Evolutionary conservation across 768 basidiomycete species (phyloP).

Genomic region (Erythrobasidium yunnanense): DNA sequence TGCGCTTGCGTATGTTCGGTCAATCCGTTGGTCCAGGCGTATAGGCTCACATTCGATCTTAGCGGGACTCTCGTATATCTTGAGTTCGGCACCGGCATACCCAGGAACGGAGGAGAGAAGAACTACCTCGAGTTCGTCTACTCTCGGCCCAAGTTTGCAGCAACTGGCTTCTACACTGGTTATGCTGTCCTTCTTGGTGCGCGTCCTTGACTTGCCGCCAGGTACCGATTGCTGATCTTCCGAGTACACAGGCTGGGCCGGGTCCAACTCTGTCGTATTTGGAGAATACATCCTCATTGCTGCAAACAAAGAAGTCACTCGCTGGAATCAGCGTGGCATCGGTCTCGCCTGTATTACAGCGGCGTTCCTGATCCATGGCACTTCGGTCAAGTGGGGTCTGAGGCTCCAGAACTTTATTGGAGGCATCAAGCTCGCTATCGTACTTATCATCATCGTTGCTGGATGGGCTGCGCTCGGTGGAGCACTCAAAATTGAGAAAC

Average conservation of each 20-base stretch:
- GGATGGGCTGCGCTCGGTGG: conserved; percentile 31
- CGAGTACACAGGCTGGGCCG: conserved; percentile 14
- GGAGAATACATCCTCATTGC: conserved; percentile 23
- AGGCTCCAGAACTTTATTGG: conserved; percentile 35
- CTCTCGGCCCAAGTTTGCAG: conserved; percentile 31
- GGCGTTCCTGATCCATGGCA: conserved; percentile 35
- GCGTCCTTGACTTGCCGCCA: not conserved
- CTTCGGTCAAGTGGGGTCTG: conserved; percentile 32
- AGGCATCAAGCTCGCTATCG: conserved; percentile 35
- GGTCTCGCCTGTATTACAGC: conserved; percentile 36
- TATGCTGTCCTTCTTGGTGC: conserved; percentile 31
- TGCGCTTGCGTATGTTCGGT: too few relatives aligned
- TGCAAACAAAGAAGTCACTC: conserved; percentile 27
- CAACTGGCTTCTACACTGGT: conserved; percentile 31
- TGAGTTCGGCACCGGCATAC: conserved; percentile 29
- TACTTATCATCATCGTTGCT: conserved; percentile 34
- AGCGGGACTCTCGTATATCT: conserved; percentile 33
- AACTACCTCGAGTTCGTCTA: conserved; percentile 34
- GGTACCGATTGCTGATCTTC: not conserved
- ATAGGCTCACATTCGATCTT: too few relatives aligned
- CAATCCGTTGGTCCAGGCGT: too few relatives aligned
- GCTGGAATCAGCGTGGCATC: conserved; percentile 36
- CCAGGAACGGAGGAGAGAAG: conserved; percentile 35
- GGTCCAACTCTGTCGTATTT: conserved; percentile 9
- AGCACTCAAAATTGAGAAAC: not conserved